A percentile compares a stretch with the other conserved stretches of the same genome.
These are phyloP conservation scores for Cercospora janseana DNA, from an alignment of 2,329 filamentous ascomycete species.

Conservation along the genomic window DNA sequence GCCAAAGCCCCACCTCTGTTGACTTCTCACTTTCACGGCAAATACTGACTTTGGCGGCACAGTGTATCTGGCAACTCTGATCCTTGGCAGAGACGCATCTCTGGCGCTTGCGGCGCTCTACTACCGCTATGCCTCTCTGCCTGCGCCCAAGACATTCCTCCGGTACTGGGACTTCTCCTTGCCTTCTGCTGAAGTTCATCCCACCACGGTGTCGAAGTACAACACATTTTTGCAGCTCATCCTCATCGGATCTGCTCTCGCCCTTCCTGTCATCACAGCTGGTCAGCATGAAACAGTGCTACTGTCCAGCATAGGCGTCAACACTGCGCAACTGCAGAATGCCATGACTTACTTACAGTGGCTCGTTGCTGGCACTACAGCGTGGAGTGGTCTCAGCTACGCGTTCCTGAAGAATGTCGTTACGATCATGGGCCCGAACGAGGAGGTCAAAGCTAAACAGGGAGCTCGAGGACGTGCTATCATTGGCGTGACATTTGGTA, in stretches of 20 bases:
- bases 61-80: conserved; percentile 87
- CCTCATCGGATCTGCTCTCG: conserved; percentile 80
- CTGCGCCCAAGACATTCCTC: conserved; percentile 84
- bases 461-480: conserved; percentile 49
- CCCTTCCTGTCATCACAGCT: conserved; percentile 65
- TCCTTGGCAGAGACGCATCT: conserved; percentile 82
- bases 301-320: conserved; percentile 26
- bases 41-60: conserved; percentile 18
- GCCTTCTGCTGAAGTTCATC: conserved; percentile 78
- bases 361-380: conserved; percentile 80
- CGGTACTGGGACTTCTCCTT: conserved; percentile 98
- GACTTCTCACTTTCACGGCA: conserved; percentile 14
- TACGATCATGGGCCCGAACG: conserved; percentile 66
- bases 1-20: conserved; percentile 17
- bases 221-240: conserved; percentile 91
- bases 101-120: conserved; percentile 86
- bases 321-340: conserved; percentile 35
- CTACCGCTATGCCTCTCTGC: conserved; percentile 92
- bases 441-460: conserved; percentile 49
- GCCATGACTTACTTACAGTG: conserved; percentile 57
- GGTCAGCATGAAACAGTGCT: conserved; percentile 28
- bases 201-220: conserved; percentile 78
- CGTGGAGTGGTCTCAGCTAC: conserved; percentile 94
- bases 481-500: conserved; percentile 48
- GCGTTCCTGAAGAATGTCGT: conserved; percentile 88